A percentile compares a stretch with the other conserved stretches of the same genome.
Evolutionary conservation across 176 grass and related monocot genomes (phyloP).

Genomic region (Aegilops speltoides): DNA sequence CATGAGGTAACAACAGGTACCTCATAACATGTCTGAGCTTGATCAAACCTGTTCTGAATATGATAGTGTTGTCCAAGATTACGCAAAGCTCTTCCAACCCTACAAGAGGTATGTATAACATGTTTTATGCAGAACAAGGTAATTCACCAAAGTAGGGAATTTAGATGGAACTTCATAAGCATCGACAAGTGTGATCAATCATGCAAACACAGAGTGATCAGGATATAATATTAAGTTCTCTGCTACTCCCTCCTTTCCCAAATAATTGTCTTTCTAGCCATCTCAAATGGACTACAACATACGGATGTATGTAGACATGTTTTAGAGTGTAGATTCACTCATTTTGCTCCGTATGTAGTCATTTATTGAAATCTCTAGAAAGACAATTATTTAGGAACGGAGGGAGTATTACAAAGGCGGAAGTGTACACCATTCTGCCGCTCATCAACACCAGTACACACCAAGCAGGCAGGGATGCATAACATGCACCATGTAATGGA

Average conservation of each 20-base stretch:
- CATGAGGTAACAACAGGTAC: slow-evolving; percentile 37
- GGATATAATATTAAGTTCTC: neutral
- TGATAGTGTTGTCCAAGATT: slow-evolving; percentile 80
- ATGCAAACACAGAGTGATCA: slow-evolving; percentile 6
- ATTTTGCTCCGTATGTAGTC: too few relatives aligned
- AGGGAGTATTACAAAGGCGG: neutral
- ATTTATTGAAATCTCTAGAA: too few relatives aligned
- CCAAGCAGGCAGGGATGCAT: neutral
- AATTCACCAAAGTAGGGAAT: neutral
- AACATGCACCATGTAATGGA: neutral
- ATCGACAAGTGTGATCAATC: slow-evolving; percentile 14
- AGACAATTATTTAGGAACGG: too few relatives aligned
- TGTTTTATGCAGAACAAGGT: neutral
- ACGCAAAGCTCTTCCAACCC: slow-evolving; percentile 72
- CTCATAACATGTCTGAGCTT: slow-evolving; percentile 83
- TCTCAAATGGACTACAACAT: too few relatives aligned
- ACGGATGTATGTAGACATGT: too few relatives aligned
- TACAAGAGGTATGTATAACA: slow-evolving; percentile 40
- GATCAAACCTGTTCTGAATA: slow-evolving; percentile 57
- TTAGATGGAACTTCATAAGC: neutral
- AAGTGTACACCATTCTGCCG: neutral
- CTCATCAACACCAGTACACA: neutral
- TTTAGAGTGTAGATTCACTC: too few relatives aligned
- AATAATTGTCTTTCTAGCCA: too few relatives aligned
- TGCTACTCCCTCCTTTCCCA: too few relatives aligned